These are phyloP conservation scores for Dalbergia oliveri DNA, from an alignment of 306 rosid species.

Conservation along the genomic window DNA sequence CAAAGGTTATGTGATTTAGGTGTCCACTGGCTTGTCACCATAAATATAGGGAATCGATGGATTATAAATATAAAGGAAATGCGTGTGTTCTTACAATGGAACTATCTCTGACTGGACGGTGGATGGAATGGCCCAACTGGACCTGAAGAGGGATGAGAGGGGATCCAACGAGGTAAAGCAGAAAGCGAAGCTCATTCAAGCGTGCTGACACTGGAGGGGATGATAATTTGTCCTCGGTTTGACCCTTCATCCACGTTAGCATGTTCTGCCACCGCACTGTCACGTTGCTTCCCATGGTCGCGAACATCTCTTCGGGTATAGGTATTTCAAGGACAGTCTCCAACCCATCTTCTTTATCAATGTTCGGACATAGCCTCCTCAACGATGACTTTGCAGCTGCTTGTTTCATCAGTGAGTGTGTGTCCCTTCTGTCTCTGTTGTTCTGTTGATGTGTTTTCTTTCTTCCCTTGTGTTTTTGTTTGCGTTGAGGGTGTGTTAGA, in stretches of 20 bases:
- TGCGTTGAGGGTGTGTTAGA: not conserved
- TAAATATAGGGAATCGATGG: too few relatives aligned
- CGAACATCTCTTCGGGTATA: constrained; percentile 91
- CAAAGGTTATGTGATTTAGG: not conserved
- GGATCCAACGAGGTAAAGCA: constrained; percentile 94
- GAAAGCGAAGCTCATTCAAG: constrained; percentile 79
- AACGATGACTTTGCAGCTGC: constrained; percentile 46
- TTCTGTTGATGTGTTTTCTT: not conserved
- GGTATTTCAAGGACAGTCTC: constrained; percentile 96
- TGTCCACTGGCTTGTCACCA: too few relatives aligned
- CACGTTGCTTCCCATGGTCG: constrained; percentile 79
- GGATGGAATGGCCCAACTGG: constrained; percentile 77
- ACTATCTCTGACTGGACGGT: constrained; percentile 84
- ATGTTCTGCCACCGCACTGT: constrained; percentile 79
- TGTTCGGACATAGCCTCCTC: constrained; percentile 93
- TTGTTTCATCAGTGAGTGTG: constrained; percentile 52
- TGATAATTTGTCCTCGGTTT: constrained; percentile 74
- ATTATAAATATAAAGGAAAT: too few relatives aligned
- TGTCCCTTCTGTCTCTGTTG: not conserved
- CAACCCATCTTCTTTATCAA: constrained; percentile 84
- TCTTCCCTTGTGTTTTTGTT: not conserved
- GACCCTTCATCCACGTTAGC: constrained; percentile 92
- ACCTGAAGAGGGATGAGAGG: constrained; percentile 97
- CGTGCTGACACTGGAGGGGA: constrained; percentile 73
- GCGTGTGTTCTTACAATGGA: constrained; percentile 69